These are phyloP conservation scores for Artomyces pyxidatus DNA, from an alignment of 768 basidiomycete genomes.

Conservation along the genomic window DNA sequence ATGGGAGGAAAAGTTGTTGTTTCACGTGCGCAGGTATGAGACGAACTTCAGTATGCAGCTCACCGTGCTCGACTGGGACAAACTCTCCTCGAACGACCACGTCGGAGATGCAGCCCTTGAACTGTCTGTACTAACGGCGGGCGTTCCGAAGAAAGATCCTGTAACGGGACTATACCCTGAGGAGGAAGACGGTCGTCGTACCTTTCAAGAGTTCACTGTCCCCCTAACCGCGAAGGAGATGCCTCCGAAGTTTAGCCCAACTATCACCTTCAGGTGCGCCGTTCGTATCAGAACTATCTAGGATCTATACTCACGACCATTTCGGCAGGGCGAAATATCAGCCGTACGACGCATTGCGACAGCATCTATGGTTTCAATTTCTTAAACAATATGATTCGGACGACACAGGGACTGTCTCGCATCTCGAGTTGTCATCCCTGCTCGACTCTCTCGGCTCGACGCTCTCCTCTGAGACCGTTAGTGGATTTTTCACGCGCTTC, in stretches of 20 bases:
- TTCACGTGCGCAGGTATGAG: slow-evolving; percentile 89
- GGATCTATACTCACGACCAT: slow-evolving; percentile 6
- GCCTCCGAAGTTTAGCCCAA: slow-evolving; percentile 57
- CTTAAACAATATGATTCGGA: slow-evolving; percentile 87
- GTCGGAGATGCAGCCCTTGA: slow-evolving; percentile 75
- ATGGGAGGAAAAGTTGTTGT: slow-evolving; percentile 94
- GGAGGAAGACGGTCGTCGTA: slow-evolving; percentile 41
- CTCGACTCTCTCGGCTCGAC: slow-evolving; percentile 96
- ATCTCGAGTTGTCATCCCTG: slow-evolving; percentile 87
- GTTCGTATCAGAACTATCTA: not conserved
- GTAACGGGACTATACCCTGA: slow-evolving; percentile 47
- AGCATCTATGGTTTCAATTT: slow-evolving; percentile 86
- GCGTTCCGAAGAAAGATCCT: slow-evolving; percentile 42
- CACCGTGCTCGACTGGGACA: slow-evolving; percentile 94
- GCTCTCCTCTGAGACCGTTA: slow-evolving; percentile 67
- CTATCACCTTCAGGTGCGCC: slow-evolving; percentile 53
- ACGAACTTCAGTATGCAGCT: slow-evolving; percentile 70
- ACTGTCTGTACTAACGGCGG: slow-evolving; percentile 51
- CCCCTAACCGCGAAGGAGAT: slow-evolving; percentile 57
- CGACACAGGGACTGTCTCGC: slow-evolving; percentile 65
- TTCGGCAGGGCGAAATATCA: slow-evolving; percentile 81
- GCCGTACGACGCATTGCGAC: slow-evolving; percentile 86
- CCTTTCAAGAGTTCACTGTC: slow-evolving; percentile 70
- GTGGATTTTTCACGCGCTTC: slow-evolving; percentile 70
- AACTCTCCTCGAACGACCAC: slow-evolving; percentile 80